Evolutionary conservation across 1,139 yeast species (phyloP).

Genomic region (Candida sanyaensis): DNA sequence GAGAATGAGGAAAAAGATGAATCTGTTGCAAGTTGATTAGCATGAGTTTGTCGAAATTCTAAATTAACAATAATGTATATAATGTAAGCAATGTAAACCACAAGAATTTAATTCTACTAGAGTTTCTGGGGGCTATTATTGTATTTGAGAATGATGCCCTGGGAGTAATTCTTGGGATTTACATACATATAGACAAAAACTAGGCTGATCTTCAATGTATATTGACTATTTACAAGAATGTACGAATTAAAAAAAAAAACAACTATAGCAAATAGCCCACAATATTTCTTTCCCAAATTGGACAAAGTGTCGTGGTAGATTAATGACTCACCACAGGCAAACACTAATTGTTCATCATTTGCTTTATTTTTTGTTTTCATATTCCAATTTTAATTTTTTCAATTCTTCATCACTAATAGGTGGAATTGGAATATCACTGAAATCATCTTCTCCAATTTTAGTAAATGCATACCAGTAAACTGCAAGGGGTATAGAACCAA

Average conservation of each 20-base stretch:
- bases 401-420: constrained; percentile 83
- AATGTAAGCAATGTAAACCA: no score
- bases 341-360: not conserved
- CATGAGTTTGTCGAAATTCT: no score
- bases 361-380: constrained; percentile 43
- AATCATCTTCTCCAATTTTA: constrained; percentile 77
- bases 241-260: not conserved
- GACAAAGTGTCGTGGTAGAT: no score
- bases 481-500: constrained; percentile 64
- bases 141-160: no score
- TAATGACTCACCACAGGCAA: no score
- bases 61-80: no score
- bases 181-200: no score
- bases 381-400: constrained; percentile 68
- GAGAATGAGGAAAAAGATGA: constrained; percentile 18
- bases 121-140: no score
- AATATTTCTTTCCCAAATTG: no score
- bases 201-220: not conserved
- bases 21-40: constrained; percentile 1
- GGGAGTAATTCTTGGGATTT: no score
- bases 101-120: no score
- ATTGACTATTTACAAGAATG: constrained; percentile 1
- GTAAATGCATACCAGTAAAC: constrained; percentile 75
- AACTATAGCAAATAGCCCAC: not conserved
- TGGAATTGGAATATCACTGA: constrained; percentile 89